Evolutionary conservation across 2,329 filamentous ascomycete genomes (phyloP).

Genomic region (Verruconis gallopava): DNA sequence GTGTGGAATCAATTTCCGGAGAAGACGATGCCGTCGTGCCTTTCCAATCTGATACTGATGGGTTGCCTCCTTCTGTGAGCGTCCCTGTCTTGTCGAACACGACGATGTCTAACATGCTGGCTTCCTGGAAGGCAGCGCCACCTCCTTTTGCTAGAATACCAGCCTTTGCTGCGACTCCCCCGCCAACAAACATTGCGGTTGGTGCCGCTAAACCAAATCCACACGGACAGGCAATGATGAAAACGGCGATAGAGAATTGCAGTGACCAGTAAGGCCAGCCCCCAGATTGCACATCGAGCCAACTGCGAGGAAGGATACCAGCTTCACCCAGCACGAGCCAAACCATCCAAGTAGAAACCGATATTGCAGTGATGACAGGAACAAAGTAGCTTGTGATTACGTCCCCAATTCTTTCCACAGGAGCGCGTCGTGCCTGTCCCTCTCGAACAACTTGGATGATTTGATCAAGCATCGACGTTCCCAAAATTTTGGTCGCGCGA

Average conservation of each 20-base stretch:
- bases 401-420: slow-evolving; percentile 64
- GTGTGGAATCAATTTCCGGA: slow-evolving; percentile 17
- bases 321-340: slow-evolving; percentile 56
- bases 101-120: slow-evolving; percentile 62
- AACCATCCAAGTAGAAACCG: slow-evolving; percentile 56
- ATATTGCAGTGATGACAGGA: slow-evolving; percentile 55
- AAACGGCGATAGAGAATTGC: slow-evolving; percentile 75
- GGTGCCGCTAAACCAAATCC: slow-evolving; percentile 75
- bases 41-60: slow-evolving; percentile 47
- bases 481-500: slow-evolving; percentile 49
- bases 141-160: slow-evolving; percentile 76
- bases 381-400: slow-evolving; percentile 65
- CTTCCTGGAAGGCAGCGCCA: slow-evolving; percentile 76
- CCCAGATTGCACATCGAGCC: slow-evolving; percentile 41
- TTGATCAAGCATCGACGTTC: slow-evolving; percentile 65
- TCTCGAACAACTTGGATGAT: slow-evolving; percentile 67
- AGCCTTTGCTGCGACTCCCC: slow-evolving; percentile 63
- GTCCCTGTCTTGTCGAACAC: slow-evolving; percentile 88
- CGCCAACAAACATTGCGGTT: slow-evolving; percentile 71
- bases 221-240: slow-evolving; percentile 77
- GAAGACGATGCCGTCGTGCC: slow-evolving; percentile 26
- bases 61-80: slow-evolving; percentile 59
- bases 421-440: slow-evolving; percentile 62
- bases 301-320: slow-evolving; percentile 43
- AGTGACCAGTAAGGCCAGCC: slow-evolving; percentile 62